A percentile compares a stretch with the other conserved stretches of the same genome.
Conservation (phyloP, 169 alveolate genomes). For the Miamiensis avidus region DNA sequence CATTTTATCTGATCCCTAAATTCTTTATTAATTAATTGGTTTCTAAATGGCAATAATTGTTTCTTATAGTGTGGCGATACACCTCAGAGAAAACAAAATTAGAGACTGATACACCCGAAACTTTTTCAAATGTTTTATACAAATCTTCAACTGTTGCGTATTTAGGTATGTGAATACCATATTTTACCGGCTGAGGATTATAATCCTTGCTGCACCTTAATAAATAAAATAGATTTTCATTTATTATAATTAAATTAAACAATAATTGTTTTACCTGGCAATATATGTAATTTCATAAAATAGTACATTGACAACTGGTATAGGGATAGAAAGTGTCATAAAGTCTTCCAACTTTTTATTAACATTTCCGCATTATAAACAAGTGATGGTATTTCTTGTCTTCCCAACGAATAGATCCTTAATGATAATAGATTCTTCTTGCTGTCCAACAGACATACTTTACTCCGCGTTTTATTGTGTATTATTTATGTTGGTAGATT, state of each 20-base stretch:
- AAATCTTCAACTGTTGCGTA: conserved; percentile 22
- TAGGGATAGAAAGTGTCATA: conserved; percentile 28
- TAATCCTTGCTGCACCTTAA: not conserved
- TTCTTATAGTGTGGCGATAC: conserved; percentile 11
- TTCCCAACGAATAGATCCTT: conserved; percentile 30
- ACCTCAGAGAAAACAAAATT: conserved; percentile 26
- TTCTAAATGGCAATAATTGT: not conserved
- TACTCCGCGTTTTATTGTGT: not conserved
- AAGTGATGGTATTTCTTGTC: conserved; percentile 5
- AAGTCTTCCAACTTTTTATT: conserved; percentile 22
- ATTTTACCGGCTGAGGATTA: conserved; percentile 1
- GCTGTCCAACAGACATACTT: not conserved
- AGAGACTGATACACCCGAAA: not conserved
- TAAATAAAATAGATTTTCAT: not conserved
- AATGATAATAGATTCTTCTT: conserved; percentile 13
- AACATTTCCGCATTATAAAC: conserved; percentile 13
- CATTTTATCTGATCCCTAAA: conserved; percentile 14
- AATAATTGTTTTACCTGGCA: not conserved
- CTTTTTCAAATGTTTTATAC: conserved; percentile 14
- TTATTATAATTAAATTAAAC: not conserved
- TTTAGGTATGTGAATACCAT: conserved; percentile 26
- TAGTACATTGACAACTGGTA: conserved; percentile 5
- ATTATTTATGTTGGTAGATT: not conserved
- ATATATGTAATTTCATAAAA: not conserved
- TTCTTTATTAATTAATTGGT: not conserved